Percentiles rank a stretch among this genome's conserved stretches.
phyloP scores from a whole-genome alignment of 192 early-diverging fungal species.

The Helicostylum pulchrum region DNA sequence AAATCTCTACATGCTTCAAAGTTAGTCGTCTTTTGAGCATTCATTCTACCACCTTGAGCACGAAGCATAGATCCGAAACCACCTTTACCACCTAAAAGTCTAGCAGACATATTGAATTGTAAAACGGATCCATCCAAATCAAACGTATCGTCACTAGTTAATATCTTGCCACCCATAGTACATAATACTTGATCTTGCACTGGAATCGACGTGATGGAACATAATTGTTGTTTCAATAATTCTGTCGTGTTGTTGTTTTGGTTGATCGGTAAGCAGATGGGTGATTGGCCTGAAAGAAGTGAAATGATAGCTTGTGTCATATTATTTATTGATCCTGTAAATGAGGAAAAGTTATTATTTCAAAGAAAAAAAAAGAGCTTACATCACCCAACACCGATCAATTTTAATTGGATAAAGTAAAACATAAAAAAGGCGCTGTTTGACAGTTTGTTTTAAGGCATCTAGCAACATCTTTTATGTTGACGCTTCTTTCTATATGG shows the following conservation, averaged over 20 bases:
- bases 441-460: too few species aligned
- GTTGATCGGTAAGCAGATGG: constrained; percentile 11
- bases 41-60: constrained; percentile 88
- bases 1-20: constrained; percentile 94
- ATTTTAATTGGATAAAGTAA: too few species aligned
- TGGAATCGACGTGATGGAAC: constrained; percentile 35
- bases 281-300: not conserved
- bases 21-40: constrained; percentile 84
- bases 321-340: too few species aligned
- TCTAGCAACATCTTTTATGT: too few species aligned
- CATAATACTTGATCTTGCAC: constrained; percentile 39
- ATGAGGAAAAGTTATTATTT: too few species aligned
- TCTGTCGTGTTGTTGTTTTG: not conserved
- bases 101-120: constrained; percentile 46
- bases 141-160: constrained; percentile 38
- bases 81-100: constrained; percentile 85
- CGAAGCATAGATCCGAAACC: constrained; percentile 95
- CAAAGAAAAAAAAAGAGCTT: too few species aligned
- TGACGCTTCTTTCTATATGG: too few species aligned
- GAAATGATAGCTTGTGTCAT: constrained; percentile 16
- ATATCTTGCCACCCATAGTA: constrained; percentile 38
- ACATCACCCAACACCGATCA: too few species aligned
- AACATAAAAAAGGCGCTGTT: too few species aligned
- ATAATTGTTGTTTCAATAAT: constrained; percentile 32
- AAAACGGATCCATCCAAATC: constrained; percentile 14